These are phyloP conservation scores for Elongisporangium prolatum DNA, from an alignment of 352 stramenopile species.

Conservation along the genomic window DNA sequence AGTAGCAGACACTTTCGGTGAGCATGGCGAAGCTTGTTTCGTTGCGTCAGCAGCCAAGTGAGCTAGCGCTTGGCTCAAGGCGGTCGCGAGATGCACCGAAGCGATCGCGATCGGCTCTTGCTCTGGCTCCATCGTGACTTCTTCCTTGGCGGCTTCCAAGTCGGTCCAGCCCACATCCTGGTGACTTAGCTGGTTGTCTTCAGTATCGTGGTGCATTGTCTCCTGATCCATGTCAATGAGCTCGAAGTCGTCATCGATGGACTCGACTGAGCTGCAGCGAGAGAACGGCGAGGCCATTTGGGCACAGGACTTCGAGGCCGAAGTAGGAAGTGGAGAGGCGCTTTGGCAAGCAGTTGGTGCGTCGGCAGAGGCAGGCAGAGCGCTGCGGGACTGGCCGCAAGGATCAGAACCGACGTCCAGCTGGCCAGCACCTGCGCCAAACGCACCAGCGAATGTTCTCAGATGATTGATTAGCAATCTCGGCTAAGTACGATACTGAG, in stretches of 20 bases:
- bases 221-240: neutral
- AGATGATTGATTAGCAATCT: neutral
- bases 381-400: neutral
- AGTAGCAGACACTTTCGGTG: neutral
- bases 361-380: neutral
- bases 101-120: neutral
- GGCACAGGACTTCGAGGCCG: neutral
- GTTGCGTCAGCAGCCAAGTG: neutral
- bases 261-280: neutral
- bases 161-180: neutral
- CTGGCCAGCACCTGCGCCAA: neutral
- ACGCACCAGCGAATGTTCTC: neutral
- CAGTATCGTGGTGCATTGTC: neutral
- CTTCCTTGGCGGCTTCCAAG: neutral
- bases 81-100: neutral
- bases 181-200: neutral
- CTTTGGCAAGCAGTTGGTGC: neutral
- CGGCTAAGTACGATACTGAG: neutral
- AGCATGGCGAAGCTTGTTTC: neutral
- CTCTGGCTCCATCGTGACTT: neutral
- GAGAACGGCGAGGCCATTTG: neutral
- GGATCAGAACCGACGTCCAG: neutral
- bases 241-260: neutral
- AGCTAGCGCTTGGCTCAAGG: neutral
- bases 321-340: neutral